phyloP scores from a whole-genome alignment of 805 yeast genomes.

The Zygotorulaspora chibaensis region DNA sequence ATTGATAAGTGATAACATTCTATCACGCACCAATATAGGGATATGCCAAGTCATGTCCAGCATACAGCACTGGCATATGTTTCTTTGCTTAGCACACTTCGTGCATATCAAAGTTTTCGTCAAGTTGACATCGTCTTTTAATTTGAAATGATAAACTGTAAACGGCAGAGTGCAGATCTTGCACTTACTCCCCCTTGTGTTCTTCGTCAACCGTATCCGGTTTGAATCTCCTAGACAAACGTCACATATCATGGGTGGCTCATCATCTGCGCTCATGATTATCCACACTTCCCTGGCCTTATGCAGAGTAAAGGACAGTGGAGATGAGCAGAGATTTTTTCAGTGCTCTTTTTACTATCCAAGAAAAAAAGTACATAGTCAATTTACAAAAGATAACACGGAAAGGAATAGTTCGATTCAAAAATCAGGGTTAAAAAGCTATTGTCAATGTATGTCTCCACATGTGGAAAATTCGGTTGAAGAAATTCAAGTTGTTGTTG shows the following conservation, averaged over 20 bases:
- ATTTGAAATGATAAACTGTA: conserved; percentile 59
- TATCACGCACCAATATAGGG: conserved; percentile 74
- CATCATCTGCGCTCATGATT: conserved; percentile 5
- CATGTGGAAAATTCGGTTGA: conserved; percentile 63
- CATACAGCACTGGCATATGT: conserved; percentile 88
- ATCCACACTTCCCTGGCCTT: neutral
- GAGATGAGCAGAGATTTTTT: neutral
- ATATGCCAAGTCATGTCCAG: conserved; percentile 76
- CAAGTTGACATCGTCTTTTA: conserved; percentile 37
- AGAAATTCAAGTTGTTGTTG: conserved; percentile 60
- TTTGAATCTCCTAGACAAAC: conserved; percentile 55
- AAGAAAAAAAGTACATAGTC: neutral
- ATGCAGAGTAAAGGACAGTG: neutral
- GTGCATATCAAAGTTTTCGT: conserved; percentile 68
- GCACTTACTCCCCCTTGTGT: conserved; percentile 73
- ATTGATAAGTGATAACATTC: conserved; percentile 71
- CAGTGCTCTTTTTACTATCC: neutral
- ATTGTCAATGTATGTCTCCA: conserved; percentile 47
- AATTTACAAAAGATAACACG: neutral
- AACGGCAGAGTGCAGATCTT: conserved; percentile 81
- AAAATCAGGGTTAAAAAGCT: conserved; percentile 68
- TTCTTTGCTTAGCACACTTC: conserved; percentile 72
- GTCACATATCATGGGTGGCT: conserved; percentile 65
- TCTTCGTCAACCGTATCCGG: conserved; percentile 57
- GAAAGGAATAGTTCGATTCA: neutral